Base-by-base conservation (phyloP, 129 eudicot genomes). In the Pseudognaphalium luteoalbum region DNA sequence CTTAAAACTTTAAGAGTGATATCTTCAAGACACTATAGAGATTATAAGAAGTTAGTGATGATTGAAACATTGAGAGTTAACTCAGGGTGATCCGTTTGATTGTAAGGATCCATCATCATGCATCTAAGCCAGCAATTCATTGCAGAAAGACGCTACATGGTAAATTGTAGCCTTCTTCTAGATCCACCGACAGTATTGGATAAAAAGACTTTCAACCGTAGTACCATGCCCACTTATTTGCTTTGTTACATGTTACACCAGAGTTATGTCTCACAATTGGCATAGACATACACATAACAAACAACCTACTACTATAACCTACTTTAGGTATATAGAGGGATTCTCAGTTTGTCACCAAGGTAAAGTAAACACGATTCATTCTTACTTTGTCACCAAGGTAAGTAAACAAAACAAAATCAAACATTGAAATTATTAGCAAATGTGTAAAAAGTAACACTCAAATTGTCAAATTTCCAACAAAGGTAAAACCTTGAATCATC, bases 41-140 rank as follows among this genome's bases (percentile, higher is more conserved):
- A 25, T 1, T 25, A 25, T 25, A 25, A 25, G 28, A 0, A 0
- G 28, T 25, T 25, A 0, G 28, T 25, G 28, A 25, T 25, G 0
- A 25, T 25, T 25, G 28, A 25, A 25, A 25, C n/a, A 1, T 25
- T 25, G 28, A 25, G 28, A 25, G 28, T 25, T 25, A 25, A 93
- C 62, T 90, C 91, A 17, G 97, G 87, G 70, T 93, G 90, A 84
- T 93, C 98, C 62, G 98, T 88, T 83, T 93, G 97, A 78, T 91
- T 88, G 85, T 88, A 90, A 71, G 98, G 97, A 71, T 93, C 98
- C 56, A 93, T 73, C 82, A 88, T 57, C 85, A 93, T 87, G 80
- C 98, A 93, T 79, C 90, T 93, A 25, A 93, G 92, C 98, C 98
- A 93, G 83, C 98, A 93, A 82, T 93, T 93, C 74, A 88, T 90